Evolutionary conservation across 768 basidiomycete species (phyloP), one percentile per base, ranked within the genome.

Genomic region (Daedaleopsis sinensis): DNA sequence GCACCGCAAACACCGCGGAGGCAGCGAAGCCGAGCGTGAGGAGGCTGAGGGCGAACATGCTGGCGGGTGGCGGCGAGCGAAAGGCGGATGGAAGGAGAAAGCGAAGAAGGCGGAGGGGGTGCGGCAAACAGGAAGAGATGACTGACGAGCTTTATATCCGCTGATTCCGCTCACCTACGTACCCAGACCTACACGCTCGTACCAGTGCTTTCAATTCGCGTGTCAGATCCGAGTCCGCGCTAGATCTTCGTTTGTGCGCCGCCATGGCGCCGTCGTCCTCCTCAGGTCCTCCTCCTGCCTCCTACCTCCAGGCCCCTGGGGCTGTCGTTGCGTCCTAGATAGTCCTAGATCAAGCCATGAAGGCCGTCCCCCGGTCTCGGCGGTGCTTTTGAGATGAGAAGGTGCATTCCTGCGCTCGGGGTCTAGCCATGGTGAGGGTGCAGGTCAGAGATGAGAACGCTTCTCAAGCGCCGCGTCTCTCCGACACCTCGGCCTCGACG

Each of bases 11-110:
- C 23, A 55, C 48, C 23, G 57, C 52, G 24, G 57, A 43, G 52
- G 55, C 23, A 47, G 57, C 61, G 24, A 58, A 47, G 39, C 42
- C 63, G 52, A 65, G 55, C 51, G 56, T 23, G 51, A 61, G 50
- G 35, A 58, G 21, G 46, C 32, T 55, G 55, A 64, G 43, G 36
- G 64, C 58, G 59, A 63, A 55, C 66, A 65, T 67, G 37, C 37
- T 55, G 59, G 47, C 50, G 48, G 11, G 13, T 11, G 39, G 39
- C 3, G 13, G 38, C 27, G 37, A 16, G 52, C 32, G 15, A 43
- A 54, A 19, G 37, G 24, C 18, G 23, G 23, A n/a, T n/a, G 37
- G 37, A 37, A 54, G 23, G 23, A 54, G 47, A 49, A 21, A 49
- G n/a, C 8, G 37, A 35, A 39, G 21, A 35, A 54, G 51, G 18